A percentile compares a stretch with the other conserved stretches of the same genome.
These are phyloP conservation scores for Fusarium secorum DNA, from an alignment of 2,329 filamentous ascomycete genomes.

Conservation along the genomic window DNA sequence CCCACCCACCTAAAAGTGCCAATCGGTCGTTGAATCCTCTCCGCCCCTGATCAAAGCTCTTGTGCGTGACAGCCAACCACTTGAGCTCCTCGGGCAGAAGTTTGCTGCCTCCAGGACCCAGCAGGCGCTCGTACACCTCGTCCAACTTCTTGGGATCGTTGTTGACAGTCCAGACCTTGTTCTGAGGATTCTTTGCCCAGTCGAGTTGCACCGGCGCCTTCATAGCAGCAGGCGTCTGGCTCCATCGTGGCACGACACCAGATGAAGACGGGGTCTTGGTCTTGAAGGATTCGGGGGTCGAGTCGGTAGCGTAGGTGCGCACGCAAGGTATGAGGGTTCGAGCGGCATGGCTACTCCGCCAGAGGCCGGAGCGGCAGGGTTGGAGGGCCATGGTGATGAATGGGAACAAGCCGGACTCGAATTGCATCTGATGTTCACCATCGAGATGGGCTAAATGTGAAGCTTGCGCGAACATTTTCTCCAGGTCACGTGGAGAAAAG, in stretches of 20 bases:
- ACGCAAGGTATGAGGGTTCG: slow-evolving; percentile 37
- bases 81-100: slow-evolving; percentile 90
- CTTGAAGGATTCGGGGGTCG: slow-evolving; percentile 42
- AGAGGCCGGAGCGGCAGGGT: slow-evolving; percentile 44
- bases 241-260: slow-evolving; percentile 66
- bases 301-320: slow-evolving; percentile 44
- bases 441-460: slow-evolving; percentile 6
- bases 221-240: slow-evolving; percentile 72
- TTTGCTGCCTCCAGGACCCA: slow-evolving; percentile 76
- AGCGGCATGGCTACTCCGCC: slow-evolving; percentile 36
- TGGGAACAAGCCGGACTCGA: slow-evolving; percentile 14
- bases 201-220: slow-evolving; percentile 73
- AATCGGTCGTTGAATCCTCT: slow-evolving; percentile 94
- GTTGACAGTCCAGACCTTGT: slow-evolving; percentile 74
- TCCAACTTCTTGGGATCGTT: slow-evolving; percentile 77
- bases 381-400: slow-evolving; percentile 45
- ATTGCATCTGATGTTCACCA: neutral
- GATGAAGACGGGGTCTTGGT: slow-evolving; percentile 11
- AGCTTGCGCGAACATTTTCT: slow-evolving; percentile 46
- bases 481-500: slow-evolving; percentile 41
- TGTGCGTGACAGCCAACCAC: slow-evolving; percentile 96
- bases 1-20: slow-evolving; percentile 78
- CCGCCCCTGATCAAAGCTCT: slow-evolving; percentile 95
- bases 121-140: slow-evolving; percentile 76
- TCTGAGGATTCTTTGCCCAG: slow-evolving; percentile 61